phyloP scores from a whole-genome alignment of 1,139 yeast genomes.

The Yamadazyma songkhlaensis region DNA sequence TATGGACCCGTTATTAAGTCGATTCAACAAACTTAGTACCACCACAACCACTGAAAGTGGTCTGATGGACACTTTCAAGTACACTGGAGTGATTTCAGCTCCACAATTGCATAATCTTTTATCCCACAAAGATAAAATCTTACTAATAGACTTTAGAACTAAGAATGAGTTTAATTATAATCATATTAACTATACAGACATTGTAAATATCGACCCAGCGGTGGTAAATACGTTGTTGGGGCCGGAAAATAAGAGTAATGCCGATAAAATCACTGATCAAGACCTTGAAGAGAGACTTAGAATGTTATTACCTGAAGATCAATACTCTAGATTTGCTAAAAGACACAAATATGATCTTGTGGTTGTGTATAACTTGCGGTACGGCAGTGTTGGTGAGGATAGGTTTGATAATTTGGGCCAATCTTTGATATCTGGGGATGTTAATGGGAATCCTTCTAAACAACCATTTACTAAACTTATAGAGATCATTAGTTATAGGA shows the following conservation, averaged over 20 bases:
- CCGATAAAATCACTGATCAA: conserved; percentile 45
- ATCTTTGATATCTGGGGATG: conserved; percentile 17
- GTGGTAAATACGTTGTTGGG: conserved; percentile 25
- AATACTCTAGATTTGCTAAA: conserved; percentile 47
- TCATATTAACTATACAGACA: conserved; percentile 55
- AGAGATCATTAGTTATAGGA: conserved; percentile 44
- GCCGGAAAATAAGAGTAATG: conserved; percentile 18
- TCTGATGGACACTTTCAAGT: conserved; percentile 13
- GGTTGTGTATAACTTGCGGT: conserved; percentile 55
- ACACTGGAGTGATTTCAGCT: conserved; percentile 25
- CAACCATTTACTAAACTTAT: conserved; percentile 51
- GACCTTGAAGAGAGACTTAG: conserved; percentile 60
- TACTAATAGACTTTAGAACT: conserved; percentile 67
- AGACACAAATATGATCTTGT: conserved; percentile 58
- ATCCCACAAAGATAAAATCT: conserved; percentile 19
- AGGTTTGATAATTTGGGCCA: conserved; percentile 26
- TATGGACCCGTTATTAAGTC: conserved; percentile 21
- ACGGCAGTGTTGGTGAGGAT: conserved; percentile 22
- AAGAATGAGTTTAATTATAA: conserved; percentile 54
- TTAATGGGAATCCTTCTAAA: conserved; percentile 29
- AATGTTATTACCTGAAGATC: conserved; percentile 51
- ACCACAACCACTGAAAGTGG: neutral
- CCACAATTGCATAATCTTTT: conserved; percentile 21
- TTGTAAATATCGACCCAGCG: conserved; percentile 73
- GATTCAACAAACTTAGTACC: conserved; percentile 17